Evolutionary conservation across 169 alveolate genomes (phyloP).

Genomic region (Plasmodium vivax): DNA sequence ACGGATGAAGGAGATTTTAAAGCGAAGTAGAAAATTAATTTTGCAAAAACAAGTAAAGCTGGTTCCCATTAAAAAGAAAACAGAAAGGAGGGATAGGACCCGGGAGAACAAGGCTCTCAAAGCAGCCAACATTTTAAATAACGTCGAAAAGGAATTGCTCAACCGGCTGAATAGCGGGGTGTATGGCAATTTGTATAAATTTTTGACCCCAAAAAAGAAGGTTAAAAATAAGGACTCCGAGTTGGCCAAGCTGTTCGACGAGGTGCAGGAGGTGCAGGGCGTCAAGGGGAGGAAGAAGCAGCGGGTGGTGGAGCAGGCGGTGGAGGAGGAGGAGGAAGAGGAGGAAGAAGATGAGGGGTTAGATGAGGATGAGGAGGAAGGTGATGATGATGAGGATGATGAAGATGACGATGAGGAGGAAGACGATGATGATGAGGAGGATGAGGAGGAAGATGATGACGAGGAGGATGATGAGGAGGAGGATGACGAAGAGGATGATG

Average conservation of each 20-base stretch:
- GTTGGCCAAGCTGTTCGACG: slow-evolving; percentile 16
- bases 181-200: slow-evolving; percentile 50
- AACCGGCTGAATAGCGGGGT: slow-evolving; percentile 93
- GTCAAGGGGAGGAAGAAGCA: slow-evolving; percentile 8
- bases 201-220: slow-evolving; percentile 54
- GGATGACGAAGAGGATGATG: not conserved
- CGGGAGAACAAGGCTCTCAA: slow-evolving; percentile 96
- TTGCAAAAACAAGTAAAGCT: slow-evolving; percentile 72
- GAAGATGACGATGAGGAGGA: slow-evolving; percentile 26
- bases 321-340: slow-evolving; percentile 14
- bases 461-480: slow-evolving; percentile 6
- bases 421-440: slow-evolving; percentile 4
- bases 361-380: not conserved
- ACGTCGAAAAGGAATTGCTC: slow-evolving; percentile 95
- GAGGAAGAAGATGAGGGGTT: not conserved
- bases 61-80: slow-evolving; percentile 97
- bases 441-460: not conserved
- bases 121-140: slow-evolving; percentile 98
- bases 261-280: slow-evolving; percentile 9
- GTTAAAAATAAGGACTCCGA: slow-evolving; percentile 65
- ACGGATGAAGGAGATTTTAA: slow-evolving; percentile 95
- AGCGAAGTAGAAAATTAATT: slow-evolving; percentile 92
- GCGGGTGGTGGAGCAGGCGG: not conserved
- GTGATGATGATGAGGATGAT: not conserved
- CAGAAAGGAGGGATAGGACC: slow-evolving; percentile 97